These are phyloP conservation scores for Daldinia eschscholtzii DNA, from an alignment of 2,329 filamentous ascomycete species.

Conservation along the genomic window DNA sequence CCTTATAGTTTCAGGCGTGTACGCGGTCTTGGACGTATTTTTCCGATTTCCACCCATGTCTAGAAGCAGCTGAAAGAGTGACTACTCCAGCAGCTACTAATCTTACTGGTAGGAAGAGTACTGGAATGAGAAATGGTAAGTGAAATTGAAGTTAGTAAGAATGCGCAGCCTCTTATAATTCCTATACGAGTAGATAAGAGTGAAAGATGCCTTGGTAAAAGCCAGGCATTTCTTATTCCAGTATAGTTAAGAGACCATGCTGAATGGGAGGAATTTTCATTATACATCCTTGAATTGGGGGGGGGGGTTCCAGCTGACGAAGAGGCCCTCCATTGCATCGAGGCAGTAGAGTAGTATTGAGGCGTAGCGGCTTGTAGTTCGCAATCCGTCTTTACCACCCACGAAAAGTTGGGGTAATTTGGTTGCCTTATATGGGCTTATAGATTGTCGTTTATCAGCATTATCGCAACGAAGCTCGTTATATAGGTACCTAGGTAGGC, in stretches of 20 bases:
- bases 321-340: conserved; percentile 27
- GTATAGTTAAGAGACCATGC: neutral
- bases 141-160: neutral
- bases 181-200: neutral
- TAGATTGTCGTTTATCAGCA: neutral
- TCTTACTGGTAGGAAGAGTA: neutral
- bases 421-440: conserved; percentile 22
- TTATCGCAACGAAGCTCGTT: neutral
- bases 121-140: neutral
- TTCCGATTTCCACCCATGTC: conserved; percentile 18
- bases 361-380: conserved; percentile 27
- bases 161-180: neutral
- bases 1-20: neutral
- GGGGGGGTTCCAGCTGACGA: neutral
- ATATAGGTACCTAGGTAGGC: neutral
- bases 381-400: conserved; percentile 18
- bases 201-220: neutral
- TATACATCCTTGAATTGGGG: neutral
- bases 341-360: conserved; percentile 28
- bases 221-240: neutral
- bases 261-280: neutral
- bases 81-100: neutral
- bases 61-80: neutral
- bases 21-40: neutral
- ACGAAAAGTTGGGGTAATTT: conserved; percentile 18